Evolutionary conservation across 768 basidiomycete genomes (phyloP).

Genomic region (Gymnopilus dilepis): DNA sequence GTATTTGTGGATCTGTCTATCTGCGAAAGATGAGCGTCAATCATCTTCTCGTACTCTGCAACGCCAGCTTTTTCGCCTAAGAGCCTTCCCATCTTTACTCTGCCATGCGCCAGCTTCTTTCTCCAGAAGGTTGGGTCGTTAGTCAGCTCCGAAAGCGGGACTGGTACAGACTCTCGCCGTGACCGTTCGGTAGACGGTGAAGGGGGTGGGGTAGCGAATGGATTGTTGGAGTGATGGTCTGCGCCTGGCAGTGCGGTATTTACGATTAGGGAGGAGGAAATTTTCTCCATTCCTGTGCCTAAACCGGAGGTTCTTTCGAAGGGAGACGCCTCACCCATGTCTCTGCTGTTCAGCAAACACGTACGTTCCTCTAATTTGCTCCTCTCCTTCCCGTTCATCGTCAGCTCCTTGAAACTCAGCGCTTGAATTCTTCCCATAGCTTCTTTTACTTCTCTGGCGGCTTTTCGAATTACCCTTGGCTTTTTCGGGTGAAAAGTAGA

Average conservation of each 20-base stretch:
- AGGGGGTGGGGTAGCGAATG: neutral
- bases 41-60: neutral
- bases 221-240: neutral
- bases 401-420: neutral
- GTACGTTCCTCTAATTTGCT: no score
- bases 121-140: neutral
- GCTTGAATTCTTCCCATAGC: neutral
- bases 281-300: neutral
- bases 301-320: neutral
- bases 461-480: neutral
- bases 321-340: neutral
- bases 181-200: neutral
- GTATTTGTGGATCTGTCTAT: no score
- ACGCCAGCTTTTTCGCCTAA: neutral
- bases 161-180: neutral
- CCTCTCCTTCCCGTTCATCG: no score
- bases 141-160: neutral
- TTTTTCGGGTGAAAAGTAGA: neutral
- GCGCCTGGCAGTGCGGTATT: neutral
- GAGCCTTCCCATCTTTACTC: neutral
- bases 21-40: no score
- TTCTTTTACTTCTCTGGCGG: no score
- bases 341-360: neutral
- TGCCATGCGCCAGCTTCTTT: neutral
- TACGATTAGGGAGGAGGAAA: neutral